These are phyloP conservation scores for Aspergillus hiratsukae DNA, from an alignment of 2,329 filamentous ascomycete genomes.

Conservation along the genomic window DNA sequence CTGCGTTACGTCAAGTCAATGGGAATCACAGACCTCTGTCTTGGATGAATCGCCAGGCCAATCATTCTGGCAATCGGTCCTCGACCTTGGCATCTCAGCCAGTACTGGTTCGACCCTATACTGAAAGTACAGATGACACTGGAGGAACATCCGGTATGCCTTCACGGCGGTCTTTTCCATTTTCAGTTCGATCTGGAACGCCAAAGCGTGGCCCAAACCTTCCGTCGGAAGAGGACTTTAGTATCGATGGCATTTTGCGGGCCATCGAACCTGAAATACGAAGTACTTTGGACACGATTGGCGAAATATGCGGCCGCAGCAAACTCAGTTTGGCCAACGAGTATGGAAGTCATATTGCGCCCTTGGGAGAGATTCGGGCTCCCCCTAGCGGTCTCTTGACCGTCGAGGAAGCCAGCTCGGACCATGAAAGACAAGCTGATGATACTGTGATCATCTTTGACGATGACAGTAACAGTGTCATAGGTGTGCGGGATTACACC, in stretches of 20 bases:
- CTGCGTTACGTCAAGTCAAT: constrained; percentile 31
- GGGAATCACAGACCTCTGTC: constrained; percentile 21
- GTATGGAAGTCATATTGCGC: constrained; percentile 59
- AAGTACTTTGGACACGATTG: constrained; percentile 56
- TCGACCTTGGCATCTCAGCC: constrained; percentile 37
- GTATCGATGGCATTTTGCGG: constrained; percentile 52
- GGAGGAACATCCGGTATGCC: constrained; percentile 28
- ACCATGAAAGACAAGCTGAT: constrained; percentile 31
- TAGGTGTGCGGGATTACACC: constrained; percentile 33
- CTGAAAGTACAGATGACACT: constrained; percentile 31
- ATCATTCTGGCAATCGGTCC: constrained; percentile 18
- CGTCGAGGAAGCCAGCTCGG: constrained; percentile 42
- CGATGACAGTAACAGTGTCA: constrained; percentile 33
- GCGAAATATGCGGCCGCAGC: constrained; percentile 59
- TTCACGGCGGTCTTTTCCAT: constrained; percentile 28
- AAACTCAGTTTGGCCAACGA: constrained; percentile 59
- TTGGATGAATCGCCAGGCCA: constrained; percentile 22
- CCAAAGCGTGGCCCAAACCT: constrained; percentile 28
- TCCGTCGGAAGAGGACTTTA: constrained; percentile 51
- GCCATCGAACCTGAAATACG: constrained; percentile 57
- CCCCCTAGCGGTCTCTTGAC: constrained; percentile 32
- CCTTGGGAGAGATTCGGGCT: constrained; percentile 53
- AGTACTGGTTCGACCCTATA: constrained; percentile 42
- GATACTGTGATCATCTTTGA: constrained; percentile 36
- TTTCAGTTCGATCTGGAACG: constrained; percentile 18